A percentile compares a stretch with the other conserved stretches of the same genome.
Evolutionary conservation across 345 rosid genomes (phyloP).

Genomic region (Lagerstroemia speciosa): DNA sequence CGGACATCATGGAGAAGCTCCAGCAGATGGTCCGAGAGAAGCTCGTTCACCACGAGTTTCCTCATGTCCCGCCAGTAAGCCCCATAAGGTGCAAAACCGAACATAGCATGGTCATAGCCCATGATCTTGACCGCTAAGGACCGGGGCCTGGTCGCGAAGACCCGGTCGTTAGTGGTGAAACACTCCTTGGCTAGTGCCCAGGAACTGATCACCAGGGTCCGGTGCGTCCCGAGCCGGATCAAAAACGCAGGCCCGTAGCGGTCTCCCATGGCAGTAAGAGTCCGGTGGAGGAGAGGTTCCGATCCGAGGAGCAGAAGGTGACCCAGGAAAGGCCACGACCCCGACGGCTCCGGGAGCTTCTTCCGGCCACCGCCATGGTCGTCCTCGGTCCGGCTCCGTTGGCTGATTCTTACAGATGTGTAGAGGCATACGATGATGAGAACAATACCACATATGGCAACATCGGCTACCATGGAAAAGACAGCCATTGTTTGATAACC

Average conservation of each 20-base stretch:
- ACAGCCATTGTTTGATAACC: not conserved
- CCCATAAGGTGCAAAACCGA: conserved; percentile 35
- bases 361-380: not conserved
- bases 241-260: conserved; percentile 23
- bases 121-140: conserved; percentile 21
- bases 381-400: not conserved
- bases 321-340: conserved; percentile 34
- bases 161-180: conserved; percentile 22
- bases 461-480: not conserved
- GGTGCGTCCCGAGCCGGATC: conserved; percentile 22
- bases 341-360: conserved; percentile 17
- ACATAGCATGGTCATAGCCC: conserved; percentile 27
- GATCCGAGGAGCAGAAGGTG: conserved; percentile 27
- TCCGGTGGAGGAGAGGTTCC: conserved; percentile 15
- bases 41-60: conserved; percentile 21
- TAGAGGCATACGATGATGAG: not conserved
- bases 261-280: conserved; percentile 25
- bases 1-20: conserved; percentile 21
- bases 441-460: not conserved
- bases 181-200: conserved; percentile 29
- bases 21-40: conserved; percentile 25
- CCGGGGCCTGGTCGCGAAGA: conserved; percentile 18
- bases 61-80: conserved; percentile 34
- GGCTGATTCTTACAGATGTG: not conserved
- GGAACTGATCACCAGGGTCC: conserved; percentile 17